A percentile compares a stretch with the other conserved stretches of the same genome.
phyloP scores from a whole-genome alignment of 129 eudicot species.

The Glebionis coronaria region DNA sequence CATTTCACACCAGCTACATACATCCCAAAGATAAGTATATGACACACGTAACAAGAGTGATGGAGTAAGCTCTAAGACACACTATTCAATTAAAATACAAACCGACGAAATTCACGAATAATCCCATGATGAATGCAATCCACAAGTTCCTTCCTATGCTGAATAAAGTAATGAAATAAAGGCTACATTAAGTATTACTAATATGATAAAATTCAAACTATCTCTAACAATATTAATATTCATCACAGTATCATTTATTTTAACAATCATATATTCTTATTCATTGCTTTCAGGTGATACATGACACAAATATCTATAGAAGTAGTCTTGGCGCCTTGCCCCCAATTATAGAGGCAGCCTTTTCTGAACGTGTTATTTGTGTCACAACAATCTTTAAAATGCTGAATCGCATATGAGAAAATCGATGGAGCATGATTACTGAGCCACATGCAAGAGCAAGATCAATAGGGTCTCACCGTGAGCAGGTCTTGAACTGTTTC shows the following conservation, averaged over 20 bases:
- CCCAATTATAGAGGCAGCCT: background rate
- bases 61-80: no score
- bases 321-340: background rate
- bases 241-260: background rate
- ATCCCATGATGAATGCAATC: conserved; percentile 79
- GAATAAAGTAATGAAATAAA: conserved; percentile 16
- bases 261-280: background rate
- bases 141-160: no score
- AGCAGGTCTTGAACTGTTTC: conserved; percentile 90
- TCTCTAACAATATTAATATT: background rate
- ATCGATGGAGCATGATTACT: background rate
- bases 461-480: conserved; percentile 32
- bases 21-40: no score
- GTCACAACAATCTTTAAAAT: conserved; percentile 12
- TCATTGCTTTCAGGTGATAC: conserved; percentile 16
- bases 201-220: conserved; percentile 4
- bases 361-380: background rate
- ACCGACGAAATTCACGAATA: no score
- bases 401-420: conserved; percentile 3
- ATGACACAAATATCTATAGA: conserved; percentile 10
- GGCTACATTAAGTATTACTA: background rate
- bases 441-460: background rate
- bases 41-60: no score
- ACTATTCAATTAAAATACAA: no score
- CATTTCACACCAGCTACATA: no score